A percentile compares a stretch with the other conserved stretches of the same genome.
These are phyloP conservation scores for Aleurites moluccanus DNA, from an alignment of 441 rosid genomes.

Conservation along the genomic window DNA sequence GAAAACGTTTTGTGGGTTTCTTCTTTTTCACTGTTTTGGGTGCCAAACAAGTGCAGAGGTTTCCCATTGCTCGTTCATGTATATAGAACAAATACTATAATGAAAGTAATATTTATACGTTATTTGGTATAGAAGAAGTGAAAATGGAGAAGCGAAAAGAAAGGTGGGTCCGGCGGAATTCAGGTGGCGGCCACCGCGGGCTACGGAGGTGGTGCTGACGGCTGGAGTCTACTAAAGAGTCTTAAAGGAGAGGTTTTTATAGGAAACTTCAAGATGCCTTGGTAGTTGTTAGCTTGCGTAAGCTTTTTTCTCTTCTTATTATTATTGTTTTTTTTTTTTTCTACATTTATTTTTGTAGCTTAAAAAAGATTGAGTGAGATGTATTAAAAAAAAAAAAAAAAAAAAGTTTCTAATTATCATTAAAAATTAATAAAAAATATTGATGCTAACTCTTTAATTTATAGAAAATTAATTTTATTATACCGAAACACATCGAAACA, in stretches of 20 bases:
- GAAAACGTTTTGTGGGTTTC: constrained; percentile 46
- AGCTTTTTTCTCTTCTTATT: not conserved
- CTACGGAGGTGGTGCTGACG: not conserved
- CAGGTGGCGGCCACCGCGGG: not conserved
- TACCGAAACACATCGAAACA: no score
- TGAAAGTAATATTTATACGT: not conserved
- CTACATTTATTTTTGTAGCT: no score
- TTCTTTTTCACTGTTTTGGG: constrained; percentile 46
- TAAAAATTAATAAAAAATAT: no score
- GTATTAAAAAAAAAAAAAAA: no score
- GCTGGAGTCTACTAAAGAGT: not conserved
- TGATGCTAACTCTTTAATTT: no score
- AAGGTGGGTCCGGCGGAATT: not conserved
- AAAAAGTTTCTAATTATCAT: no score
- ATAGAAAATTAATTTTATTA: no score
- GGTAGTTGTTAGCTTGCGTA: not conserved
- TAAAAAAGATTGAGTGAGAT: no score
- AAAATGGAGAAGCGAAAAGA: not conserved
- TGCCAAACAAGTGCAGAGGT: constrained; percentile 71
- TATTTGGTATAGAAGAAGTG: not conserved
- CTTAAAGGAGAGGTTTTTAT: not conserved
- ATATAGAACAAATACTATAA: not conserved
- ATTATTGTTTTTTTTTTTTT: no score
- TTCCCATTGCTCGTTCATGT: constrained; percentile 62
- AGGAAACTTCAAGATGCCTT: not conserved